Base-by-base conservation (phyloP, 805 yeast genomes). In the Yamadazyma akitaensis region DNA sequence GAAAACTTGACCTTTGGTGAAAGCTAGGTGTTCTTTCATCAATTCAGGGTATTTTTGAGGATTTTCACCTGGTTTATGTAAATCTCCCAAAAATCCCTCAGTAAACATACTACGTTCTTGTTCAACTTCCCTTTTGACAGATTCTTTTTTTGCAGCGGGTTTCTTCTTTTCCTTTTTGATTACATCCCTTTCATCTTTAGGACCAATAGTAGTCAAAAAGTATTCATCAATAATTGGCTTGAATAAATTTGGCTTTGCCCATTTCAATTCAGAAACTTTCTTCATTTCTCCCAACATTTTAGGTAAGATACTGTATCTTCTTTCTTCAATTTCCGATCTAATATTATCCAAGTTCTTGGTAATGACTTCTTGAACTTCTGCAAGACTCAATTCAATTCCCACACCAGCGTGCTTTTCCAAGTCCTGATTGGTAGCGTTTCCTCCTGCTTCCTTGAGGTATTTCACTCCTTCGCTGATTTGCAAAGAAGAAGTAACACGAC, bases 11-110 rank as follows among this genome's bases (percentile, higher is more conserved):
- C 97, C 96, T 33, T 80, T 77, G 30, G 96, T 88, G 53, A 80
- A 81, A 47, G 77, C 80, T 57, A 89, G 73, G 65, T 94, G 99
- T 54, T 81, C 85, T 53, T 75, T 75, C 85, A 88, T 84, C 49
- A 88, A 74, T 61, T 89, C 96, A 31, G 96, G 94, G 65, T 76
- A 84, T 54, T 79, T 85, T 72, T 94, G 99, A 32, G 92, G 91
- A 64, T 92, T 92, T 64, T 84, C 97, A 56, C 97, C 98, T 21
- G 96, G 90, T 64, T 87, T 87, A 68, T 94, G 99, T 58, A 94
- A 75, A 50, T 88, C 96, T 39, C 98, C 98, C 49, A 94, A 73
- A 73, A 94, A 94, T 8, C 99, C 99, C 66, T 94, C 97, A 14
- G 82, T 73, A 63, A 91, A 94, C 96, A 94, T 94, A 41, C 90